Base-by-base conservation (phyloP, 2,329 filamentous ascomycete genomes). In the Penicillium glabrum region DNA sequence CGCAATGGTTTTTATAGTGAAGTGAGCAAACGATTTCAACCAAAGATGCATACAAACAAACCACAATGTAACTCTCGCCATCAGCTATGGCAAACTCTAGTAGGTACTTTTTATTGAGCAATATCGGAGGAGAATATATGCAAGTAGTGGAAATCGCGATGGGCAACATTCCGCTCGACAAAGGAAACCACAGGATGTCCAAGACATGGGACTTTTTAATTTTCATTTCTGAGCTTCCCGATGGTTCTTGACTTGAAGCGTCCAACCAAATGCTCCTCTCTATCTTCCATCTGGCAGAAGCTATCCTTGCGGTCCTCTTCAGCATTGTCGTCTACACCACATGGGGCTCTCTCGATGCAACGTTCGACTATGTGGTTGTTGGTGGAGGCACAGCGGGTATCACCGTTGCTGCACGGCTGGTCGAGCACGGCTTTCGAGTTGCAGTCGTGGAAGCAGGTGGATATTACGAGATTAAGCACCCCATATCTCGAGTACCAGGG, bases 391-490 rank as follows among this genome's bases (percentile, higher is more conserved):
- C 68, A 19, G 69, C 71, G 11, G 72, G 73, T 0, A 57, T 72
- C 29, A 67, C 68, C 4, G 74, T 85, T 23, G 82, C 82, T 10
- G 76, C 77, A 13, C 79, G 83, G 26, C 76, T 85, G 5, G 80
- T 82, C 1, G 79, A 84, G 62, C 79, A 79, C 8, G 57, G 54
- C 1, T 65, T 81, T 31, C 72, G 62, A 10, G 69, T 79, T 21
- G 72, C 77, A 3, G 66, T 76, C 19, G 62, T 75, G 9, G 72
- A 77, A 56, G 73, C 75, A 5, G 74, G 74, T 6, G 74, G 82
- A 6, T 71, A 83, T 44, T 77, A 80, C 21, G 78, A 81, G 46
- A 82, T 85, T 63, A 80, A 74, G 5, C 85, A 82, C 4, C 84
- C 83, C 1, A 76, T 80, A 1, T 71, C 73, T 9, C 82, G 81